Evolutionary conservation across 1,139 yeast species (phyloP).

Genomic region (Taphrina flavorubra): DNA sequence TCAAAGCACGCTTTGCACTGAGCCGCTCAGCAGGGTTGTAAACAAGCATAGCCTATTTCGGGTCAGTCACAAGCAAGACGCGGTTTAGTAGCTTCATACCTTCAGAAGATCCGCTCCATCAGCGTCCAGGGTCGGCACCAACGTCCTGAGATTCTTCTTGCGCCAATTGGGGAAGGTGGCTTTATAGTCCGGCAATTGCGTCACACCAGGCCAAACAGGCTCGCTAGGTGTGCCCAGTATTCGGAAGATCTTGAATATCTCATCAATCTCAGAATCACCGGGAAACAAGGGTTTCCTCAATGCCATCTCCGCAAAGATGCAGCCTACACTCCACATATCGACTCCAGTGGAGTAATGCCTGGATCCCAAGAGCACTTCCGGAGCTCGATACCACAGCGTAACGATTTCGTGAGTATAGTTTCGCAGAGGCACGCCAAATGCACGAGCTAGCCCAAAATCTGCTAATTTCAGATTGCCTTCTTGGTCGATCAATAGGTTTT

Average conservation of each 20-base stretch:
- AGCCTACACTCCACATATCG: conserved; percentile 98
- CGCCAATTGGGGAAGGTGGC: conserved; percentile 87
- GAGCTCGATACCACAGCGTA: conserved; percentile 97
- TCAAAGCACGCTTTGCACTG: conserved; percentile 89
- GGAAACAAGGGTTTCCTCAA: conserved; percentile 94
- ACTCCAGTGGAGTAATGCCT: conserved; percentile 98
- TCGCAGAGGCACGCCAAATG: conserved; percentile 96
- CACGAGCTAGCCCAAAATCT: conserved; percentile 92
- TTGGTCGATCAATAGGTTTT: conserved; percentile 87
- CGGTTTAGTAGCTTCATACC: conserved; percentile 41
- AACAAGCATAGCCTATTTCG: conserved; percentile 63
- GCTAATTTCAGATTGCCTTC: conserved; percentile 96
- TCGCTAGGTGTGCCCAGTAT: conserved; percentile 94
- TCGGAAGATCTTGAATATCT: conserved; percentile 91
- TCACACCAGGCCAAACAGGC: conserved; percentile 95
- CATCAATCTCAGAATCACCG: conserved; percentile 97
- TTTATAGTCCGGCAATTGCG: conserved; percentile 90
- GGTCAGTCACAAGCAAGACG: neutral
- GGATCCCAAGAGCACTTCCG: conserved; percentile 93
- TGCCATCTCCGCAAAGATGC: conserved; percentile 98
- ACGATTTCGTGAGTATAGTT: conserved; percentile 92
- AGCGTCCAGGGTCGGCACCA: conserved; percentile 78
- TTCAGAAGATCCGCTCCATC: conserved; percentile 82
- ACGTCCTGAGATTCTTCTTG: conserved; percentile 79
- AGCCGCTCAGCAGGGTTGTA: conserved; percentile 95